A percentile compares a stretch with the other conserved stretches of the same genome.
These are phyloP conservation scores for Favolaschia claudopus DNA, from an alignment of 768 basidiomycete genomes.

Conservation along the genomic window DNA sequence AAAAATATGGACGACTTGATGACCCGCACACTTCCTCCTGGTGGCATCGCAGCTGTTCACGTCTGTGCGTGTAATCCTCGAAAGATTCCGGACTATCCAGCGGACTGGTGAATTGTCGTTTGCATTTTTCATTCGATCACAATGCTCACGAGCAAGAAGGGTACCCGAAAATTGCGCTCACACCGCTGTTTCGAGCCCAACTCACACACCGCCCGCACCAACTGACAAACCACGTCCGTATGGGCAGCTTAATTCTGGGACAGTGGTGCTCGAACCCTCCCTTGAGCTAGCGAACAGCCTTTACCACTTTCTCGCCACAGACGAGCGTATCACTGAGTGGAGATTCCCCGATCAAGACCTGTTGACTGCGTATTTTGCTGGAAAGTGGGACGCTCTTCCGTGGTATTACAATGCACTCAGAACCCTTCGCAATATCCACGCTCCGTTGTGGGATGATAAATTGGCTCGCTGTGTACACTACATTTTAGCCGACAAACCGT, in stretches of 20 bases:
- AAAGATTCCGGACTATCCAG: constrained; percentile 83
- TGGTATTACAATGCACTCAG: constrained; percentile 95
- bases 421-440: constrained; percentile 79
- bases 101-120: constrained; percentile 80
- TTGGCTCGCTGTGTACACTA: constrained; percentile 90
- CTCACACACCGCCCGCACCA: constrained; percentile 45
- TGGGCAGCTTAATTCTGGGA: constrained; percentile 88
- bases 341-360: constrained; percentile 94
- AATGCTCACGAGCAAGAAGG: constrained; percentile 56
- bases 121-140: not conserved
- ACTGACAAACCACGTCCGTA: constrained; percentile 71
- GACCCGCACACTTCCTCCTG: constrained; percentile 65
- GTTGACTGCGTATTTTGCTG: constrained; percentile 79
- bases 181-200: constrained; percentile 60
- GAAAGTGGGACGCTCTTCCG: constrained; percentile 78
- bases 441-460: constrained; percentile 81
- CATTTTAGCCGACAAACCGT: constrained; percentile 88
- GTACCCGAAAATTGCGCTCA: constrained; percentile 92
- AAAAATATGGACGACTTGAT: constrained; percentile 82
- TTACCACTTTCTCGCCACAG: constrained; percentile 58
- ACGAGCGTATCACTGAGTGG: constrained; percentile 49
- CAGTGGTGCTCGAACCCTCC: constrained; percentile 86
- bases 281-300: constrained; percentile 58
- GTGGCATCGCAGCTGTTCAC: constrained; percentile 87
- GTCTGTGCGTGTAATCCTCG: constrained; percentile 96